Base-by-base conservation (phyloP, 371 early-diverging fungal genomes). In the Rhizopus microsporus region DNA sequence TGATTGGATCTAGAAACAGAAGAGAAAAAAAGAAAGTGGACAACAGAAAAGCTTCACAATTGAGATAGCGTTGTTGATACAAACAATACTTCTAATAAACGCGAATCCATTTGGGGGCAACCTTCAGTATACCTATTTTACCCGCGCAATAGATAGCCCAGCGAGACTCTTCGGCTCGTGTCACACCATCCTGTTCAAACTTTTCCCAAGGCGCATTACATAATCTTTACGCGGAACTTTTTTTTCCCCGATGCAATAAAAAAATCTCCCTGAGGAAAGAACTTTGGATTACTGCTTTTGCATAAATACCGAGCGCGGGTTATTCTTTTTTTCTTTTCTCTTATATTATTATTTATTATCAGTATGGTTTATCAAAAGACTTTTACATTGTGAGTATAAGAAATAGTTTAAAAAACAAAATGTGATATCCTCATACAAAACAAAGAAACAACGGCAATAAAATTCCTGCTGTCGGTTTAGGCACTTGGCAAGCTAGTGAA, bases 401-500 rank as follows among this genome's bases (percentile, higher is more conserved):
- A 2, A 51, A 12, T 16, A 40, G 17, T 35, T 34, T 23, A 5
- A 51, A 33, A 6, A 15, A 33, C 3, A 31, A 39, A 47, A 48
- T 6, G 5, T 16, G n/a, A 29, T 44, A 32, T 10, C 40, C 35
- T 55, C 23, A 23, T 23, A 23, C 23, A 23, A 23, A 2, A 23
- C 2, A 23, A 23, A 75, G 76, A 16, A 75, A 75, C 55, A 77
- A 72, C 9, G 81, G 81, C 33, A 71, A 70, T 10, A 50, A 51
- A 29, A 76, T 80, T 40, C 81, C 81, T 30, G 70, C 77, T 42
- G 58, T 80, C 23, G 78, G 77, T 43, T 68, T 79, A 39, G 78
- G 82, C 42, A 84, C 85, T 35, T 81, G 82, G 79, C 68, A 78
- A 63, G 67, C 76, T 12, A 59, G 71, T 30, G 71, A 75, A 42